Evolutionary conservation across 176 grass and related monocot genomes (phyloP), one percentile per base, ranked within the genome.

Genomic region (Typha latifolia): DNA sequence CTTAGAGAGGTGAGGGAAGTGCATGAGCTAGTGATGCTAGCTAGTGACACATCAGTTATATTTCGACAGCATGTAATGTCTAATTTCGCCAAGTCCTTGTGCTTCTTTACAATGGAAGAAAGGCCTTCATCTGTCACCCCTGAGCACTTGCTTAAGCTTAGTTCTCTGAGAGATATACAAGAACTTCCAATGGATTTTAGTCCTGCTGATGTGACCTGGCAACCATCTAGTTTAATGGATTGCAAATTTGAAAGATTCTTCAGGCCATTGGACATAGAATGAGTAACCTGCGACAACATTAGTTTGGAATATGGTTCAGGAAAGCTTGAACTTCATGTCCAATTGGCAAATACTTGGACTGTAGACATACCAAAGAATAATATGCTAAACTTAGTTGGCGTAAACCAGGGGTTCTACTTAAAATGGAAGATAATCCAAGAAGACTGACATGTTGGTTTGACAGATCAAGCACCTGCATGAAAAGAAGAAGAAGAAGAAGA

Each of bases 61-160:
- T 90, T 61, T 62, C 81, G 81, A 74, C 79, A 90, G 27, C 89
- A 97, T 59, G 93, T 97, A 9, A 92, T 57, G 48, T 92, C 78
- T 78, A 97, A 72, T 72, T 90, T 97, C 66, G 70, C 59, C 83
- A 97, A 63, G 26, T 69, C 76, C 76, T 81, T 90, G 48, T 89
- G 86, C 32, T 74, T 92, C 57, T 75, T 55, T 21, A 90, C 64
- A 12, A 75, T 68, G 31, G 74, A 91, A 65, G 83, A 80, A 50
- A 97, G 80, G 67, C 74, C 85, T 29, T 81, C 72, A 48, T 97
- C 93, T n/a, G 76, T 81, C 52, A 97, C 67, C 47, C 85, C 88
- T 51, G 78, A 84, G 32, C 88, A 87, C 75, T 92, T 97, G 83
- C 89, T 90, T 48, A 97, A 64, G 71, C 76, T 90, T 56, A 92